Evolutionary conservation across 176 grass and related monocot genomes (phyloP).

Genomic region (Bothriochloa decipiens): DNA sequence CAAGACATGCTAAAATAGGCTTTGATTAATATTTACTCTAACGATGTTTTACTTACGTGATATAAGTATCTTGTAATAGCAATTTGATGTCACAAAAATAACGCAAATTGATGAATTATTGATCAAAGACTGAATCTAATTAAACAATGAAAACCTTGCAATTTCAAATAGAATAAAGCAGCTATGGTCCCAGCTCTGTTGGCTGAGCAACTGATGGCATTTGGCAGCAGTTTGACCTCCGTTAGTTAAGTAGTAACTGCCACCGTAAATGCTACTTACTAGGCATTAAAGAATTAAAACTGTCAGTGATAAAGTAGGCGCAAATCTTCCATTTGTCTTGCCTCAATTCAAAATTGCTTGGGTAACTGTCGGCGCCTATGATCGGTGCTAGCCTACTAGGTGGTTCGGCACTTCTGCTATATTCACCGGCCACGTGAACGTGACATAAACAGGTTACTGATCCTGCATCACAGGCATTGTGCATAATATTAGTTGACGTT

Average conservation of each 20-base stretch:
- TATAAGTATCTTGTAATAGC: too few relatives aligned
- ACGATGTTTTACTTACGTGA: too few relatives aligned
- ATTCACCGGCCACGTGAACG: not conserved
- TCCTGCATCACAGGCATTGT: too few relatives aligned
- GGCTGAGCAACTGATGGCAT: not conserved
- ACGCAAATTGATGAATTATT: too few relatives aligned
- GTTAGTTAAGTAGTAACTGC: not conserved
- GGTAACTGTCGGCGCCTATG: not conserved
- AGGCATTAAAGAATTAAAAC: not conserved
- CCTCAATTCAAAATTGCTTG: not conserved
- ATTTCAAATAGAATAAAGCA: too few relatives aligned
- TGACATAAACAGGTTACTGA: slow-evolving; percentile 2
- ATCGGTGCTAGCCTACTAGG: not conserved
- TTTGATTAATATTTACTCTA: too few relatives aligned
- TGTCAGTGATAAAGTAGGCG: not conserved
- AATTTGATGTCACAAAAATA: too few relatives aligned
- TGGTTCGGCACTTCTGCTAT: too few relatives aligned
- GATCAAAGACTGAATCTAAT: too few relatives aligned
- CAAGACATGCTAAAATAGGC: too few relatives aligned
- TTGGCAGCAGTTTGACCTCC: not conserved
- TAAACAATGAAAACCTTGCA: too few relatives aligned
- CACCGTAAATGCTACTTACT: too few relatives aligned
- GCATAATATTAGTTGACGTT: slow-evolving; percentile 2
- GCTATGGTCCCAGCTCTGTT: not conserved
- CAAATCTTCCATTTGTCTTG: not conserved